Evolutionary conservation across 306 rosid genomes (phyloP).

Genomic region (Potentilla sterilis): DNA sequence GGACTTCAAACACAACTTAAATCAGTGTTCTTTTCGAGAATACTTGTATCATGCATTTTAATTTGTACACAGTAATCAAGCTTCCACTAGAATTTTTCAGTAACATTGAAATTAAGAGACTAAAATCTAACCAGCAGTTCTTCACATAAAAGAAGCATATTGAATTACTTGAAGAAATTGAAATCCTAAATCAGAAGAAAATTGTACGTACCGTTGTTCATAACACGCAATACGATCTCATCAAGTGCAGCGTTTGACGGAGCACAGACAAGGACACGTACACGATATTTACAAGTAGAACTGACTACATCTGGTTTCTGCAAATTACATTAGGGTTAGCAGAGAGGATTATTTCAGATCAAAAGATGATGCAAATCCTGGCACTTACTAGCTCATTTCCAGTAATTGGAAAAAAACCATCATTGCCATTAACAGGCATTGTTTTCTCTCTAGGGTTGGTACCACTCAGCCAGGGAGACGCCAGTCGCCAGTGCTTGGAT

Average conservation of each 20-base stretch:
- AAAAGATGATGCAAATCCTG: conserved; percentile 9
- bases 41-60: not conserved
- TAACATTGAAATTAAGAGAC: not conserved
- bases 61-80: too few species aligned
- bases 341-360: conserved; percentile 24
- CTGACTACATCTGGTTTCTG: conserved; percentile 89
- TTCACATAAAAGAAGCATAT: not conserved
- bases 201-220: conserved; percentile 52
- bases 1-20: not conserved
- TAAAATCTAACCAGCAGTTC: not conserved
- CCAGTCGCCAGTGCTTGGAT: conserved; percentile 59
- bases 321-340: conserved; percentile 31
- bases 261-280: conserved; percentile 86
- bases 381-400: conserved; percentile 74
- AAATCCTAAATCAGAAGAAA: conserved; percentile 10
- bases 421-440: conserved; percentile 82
- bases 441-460: conserved; percentile 70
- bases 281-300: conserved; percentile 83
- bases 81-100: not conserved
- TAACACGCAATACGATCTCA: conserved; percentile 51
- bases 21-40: not conserved
- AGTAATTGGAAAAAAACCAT: conserved; percentile 71
- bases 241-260: conserved; percentile 38
- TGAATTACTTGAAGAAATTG: conserved; percentile 10
- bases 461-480: conserved; percentile 74